These are phyloP conservation scores for Yamagishiella unicocca DNA, from an alignment of 139 green algal species.

Conservation along the genomic window DNA sequence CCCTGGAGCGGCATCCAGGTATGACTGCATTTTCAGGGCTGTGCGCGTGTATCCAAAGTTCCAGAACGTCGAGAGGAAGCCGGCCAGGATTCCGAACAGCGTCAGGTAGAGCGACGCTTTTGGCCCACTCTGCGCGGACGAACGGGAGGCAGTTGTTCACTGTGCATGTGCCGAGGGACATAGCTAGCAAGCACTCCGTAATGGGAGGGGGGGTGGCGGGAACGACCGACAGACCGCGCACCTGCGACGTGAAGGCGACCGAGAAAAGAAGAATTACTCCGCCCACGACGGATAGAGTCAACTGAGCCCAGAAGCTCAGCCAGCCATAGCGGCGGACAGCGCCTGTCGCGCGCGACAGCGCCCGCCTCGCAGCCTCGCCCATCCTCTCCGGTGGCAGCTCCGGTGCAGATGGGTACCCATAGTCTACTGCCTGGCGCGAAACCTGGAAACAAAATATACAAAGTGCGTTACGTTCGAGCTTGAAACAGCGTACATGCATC, in stretches of 20 bases:
- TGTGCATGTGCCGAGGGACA: background rate
- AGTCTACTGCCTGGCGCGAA: conserved; percentile 20
- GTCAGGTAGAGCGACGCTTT: conserved; percentile 92
- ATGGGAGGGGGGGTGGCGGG: background rate
- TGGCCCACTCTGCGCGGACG: conserved; percentile 77
- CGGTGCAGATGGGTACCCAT: conserved; percentile 36
- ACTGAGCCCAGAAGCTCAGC: conserved; percentile 96
- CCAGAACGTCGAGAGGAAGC: conserved; percentile 95
- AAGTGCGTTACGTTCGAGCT: background rate
- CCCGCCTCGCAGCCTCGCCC: conserved; percentile 63
- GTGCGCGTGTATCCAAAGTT: conserved; percentile 88
- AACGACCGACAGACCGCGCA: conserved; percentile 25
- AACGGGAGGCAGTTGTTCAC: background rate
- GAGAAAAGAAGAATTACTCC: conserved; percentile 96
- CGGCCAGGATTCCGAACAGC: conserved; percentile 90
- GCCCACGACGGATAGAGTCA: conserved; percentile 90
- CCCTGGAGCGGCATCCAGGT: conserved; percentile 73
- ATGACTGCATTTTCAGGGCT: conserved; percentile 73
- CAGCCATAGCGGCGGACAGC: conserved; percentile 82
- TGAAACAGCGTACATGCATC: no score
- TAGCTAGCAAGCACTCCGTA: background rate
- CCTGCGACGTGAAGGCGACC: conserved; percentile 91
- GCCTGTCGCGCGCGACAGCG: conserved; percentile 63
- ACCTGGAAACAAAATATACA: background rate
- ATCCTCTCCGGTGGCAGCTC: conserved; percentile 54